Percentiles rank a stretch among this genome's conserved stretches.
Evolutionary conservation across 371 early-diverging fungal genomes (phyloP).

Genomic region (Nematocida major): DNA sequence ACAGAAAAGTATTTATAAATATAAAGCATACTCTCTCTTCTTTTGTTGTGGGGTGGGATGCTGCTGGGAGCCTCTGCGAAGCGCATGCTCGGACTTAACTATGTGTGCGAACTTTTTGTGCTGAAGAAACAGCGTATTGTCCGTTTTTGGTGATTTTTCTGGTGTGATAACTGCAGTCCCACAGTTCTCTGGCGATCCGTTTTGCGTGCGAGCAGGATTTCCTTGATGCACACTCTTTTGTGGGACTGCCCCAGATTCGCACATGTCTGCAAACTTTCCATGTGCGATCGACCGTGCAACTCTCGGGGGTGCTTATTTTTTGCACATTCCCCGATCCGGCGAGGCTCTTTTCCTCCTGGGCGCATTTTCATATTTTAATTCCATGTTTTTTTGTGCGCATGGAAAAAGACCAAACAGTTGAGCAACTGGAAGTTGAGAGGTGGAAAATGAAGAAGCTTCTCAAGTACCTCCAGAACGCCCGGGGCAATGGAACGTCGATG

Average conservation of each 20-base stretch:
- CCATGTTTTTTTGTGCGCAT: conserved; percentile 3
- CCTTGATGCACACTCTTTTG: neutral
- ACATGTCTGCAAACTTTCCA: neutral
- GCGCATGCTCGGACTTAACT: too few relatives aligned
- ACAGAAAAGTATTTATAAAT: neutral
- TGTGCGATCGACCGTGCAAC: neutral
- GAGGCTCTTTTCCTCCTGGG: neutral
- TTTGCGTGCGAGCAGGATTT: too few relatives aligned
- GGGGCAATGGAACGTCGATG: conserved; percentile 99
- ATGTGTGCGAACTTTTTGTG: neutral
- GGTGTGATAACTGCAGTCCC: neutral
- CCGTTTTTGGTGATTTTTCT: too few relatives aligned
- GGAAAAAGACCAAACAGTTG: conserved; percentile 49
- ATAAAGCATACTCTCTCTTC: neutral
- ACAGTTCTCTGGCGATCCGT: too few relatives aligned
- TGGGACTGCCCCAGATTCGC: neutral
- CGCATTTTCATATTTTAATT: too few relatives aligned
- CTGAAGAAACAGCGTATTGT: neutral
- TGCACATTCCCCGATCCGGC: too few relatives aligned
- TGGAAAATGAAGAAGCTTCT: conserved; percentile 94
- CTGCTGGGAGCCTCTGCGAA: too few relatives aligned
- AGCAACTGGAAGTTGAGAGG: conserved; percentile 48
- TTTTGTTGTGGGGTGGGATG: too few relatives aligned
- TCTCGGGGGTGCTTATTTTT: neutral
- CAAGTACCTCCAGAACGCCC: conserved; percentile 81